Evolutionary conservation across 163 green algal species (phyloP).

Genomic region (Chlorella variabilis): DNA sequence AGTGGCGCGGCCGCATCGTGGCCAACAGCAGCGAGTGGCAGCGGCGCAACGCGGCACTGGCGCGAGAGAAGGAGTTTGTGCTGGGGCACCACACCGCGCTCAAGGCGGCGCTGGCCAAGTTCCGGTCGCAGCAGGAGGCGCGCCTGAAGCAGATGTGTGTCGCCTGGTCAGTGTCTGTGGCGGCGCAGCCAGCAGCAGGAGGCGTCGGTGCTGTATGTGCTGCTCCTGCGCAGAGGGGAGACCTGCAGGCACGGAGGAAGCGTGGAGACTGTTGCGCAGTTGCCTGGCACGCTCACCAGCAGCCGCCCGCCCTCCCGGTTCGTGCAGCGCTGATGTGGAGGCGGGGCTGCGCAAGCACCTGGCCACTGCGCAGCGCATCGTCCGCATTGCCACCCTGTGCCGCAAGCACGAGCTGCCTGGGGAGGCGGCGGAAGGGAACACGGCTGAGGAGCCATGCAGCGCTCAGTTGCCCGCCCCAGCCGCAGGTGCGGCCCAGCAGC

Average conservation of each 20-base stretch:
- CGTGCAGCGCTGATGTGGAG: constrained; percentile 29
- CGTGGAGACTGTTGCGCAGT: too few species aligned
- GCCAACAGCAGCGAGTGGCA: constrained; percentile 38
- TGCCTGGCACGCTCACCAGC: too few species aligned
- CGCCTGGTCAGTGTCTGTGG: constrained; percentile 20
- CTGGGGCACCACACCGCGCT: constrained; percentile 37
- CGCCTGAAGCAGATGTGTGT: constrained; percentile 32
- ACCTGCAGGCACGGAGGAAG: too few species aligned
- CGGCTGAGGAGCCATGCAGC: too few species aligned
- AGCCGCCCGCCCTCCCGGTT: too few species aligned
- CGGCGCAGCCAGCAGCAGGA: too few species aligned
- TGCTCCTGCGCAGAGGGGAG: neutral
- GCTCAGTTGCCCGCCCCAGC: neutral
- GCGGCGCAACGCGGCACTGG: constrained; percentile 22
- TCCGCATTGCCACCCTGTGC: constrained; percentile 7
- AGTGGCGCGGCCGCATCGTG: constrained; percentile 38
- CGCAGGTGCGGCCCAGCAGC: neutral
- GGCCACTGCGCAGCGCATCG: constrained; percentile 7
- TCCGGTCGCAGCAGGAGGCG: constrained; percentile 13
- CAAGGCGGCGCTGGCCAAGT: constrained; percentile 30
- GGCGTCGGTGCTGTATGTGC: neutral
- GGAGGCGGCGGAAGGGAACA: neutral
- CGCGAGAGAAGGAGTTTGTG: constrained; percentile 31
- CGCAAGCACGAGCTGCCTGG: constrained; percentile 31
- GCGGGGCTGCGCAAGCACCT: constrained; percentile 15